Conservation (phyloP, 2,329 filamentous ascomycete species). For the Nemania abortiva region DNA sequence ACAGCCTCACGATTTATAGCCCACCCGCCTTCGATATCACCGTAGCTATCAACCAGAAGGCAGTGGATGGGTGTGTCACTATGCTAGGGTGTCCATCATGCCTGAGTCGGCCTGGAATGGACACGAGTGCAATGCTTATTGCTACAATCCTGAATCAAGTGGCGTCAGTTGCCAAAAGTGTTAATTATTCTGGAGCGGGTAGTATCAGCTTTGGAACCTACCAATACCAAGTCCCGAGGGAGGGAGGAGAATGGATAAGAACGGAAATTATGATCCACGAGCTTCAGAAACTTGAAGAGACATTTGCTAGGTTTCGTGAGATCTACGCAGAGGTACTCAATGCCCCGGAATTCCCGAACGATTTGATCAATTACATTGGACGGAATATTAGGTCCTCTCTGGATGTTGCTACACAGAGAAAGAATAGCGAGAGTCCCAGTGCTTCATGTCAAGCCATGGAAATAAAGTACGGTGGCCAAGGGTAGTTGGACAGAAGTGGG, state of each 20-base stretch:
- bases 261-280: conserved; percentile 63
- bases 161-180: conserved; percentile 60
- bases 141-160: conserved; percentile 63
- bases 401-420: conserved; percentile 56
- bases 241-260: conserved; percentile 61
- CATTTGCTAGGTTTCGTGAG: conserved; percentile 60
- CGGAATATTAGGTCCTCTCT: conserved; percentile 59
- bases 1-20: conserved; percentile 57
- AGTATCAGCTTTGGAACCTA: conserved; percentile 60
- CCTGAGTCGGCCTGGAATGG: conserved; percentile 58
- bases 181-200: conserved; percentile 53
- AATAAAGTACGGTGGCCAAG: no score
- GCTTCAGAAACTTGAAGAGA: conserved; percentile 60
- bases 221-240: conserved; percentile 60
- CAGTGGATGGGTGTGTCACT: conserved; percentile 61
- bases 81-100: conserved; percentile 62
- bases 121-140: conserved; percentile 63
- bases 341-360: conserved; percentile 58
- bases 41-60: conserved; percentile 60
- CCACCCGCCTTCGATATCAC: conserved; percentile 59
- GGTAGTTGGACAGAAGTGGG: background rate
- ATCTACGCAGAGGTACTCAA: conserved; percentile 56
- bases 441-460: no score
- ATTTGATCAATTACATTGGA: conserved; percentile 60
- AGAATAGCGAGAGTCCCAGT: conserved; percentile 30